These are phyloP conservation scores for Cytospora chrysosperma DNA, from an alignment of 2,329 filamentous ascomycete species.

Conservation along the genomic window DNA sequence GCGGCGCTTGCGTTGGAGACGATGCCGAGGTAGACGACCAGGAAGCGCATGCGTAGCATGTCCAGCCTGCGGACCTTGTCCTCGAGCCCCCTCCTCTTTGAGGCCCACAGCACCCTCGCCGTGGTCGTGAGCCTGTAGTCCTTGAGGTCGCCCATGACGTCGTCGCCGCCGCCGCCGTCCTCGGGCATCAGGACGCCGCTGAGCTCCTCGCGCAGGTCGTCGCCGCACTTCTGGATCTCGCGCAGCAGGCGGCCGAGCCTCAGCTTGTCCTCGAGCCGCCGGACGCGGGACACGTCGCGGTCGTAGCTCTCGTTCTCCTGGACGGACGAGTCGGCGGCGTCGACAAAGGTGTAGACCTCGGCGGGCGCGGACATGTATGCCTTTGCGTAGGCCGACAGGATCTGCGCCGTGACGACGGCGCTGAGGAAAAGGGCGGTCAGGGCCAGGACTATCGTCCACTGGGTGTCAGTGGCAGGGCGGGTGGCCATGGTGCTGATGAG, in stretches of 20 bases:
- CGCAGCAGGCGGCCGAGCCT: constrained; percentile 57
- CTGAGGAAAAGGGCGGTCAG: constrained; percentile 58
- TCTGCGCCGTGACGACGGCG: constrained; percentile 53
- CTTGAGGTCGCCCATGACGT: constrained; percentile 24
- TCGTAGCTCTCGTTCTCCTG: constrained; percentile 65
- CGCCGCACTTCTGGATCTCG: constrained; percentile 60
- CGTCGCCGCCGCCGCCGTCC: constrained; percentile 35
- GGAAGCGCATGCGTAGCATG: constrained; percentile 62
- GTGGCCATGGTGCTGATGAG: constrained; percentile 44
- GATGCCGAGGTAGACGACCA: constrained; percentile 64
- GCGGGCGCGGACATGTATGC: constrained; percentile 59
- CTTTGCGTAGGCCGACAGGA: constrained; percentile 49
- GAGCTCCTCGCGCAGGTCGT: constrained; percentile 61
- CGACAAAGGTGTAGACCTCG: constrained; percentile 58
- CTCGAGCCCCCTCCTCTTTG: constrained; percentile 52
- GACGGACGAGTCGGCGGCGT: constrained; percentile 61
- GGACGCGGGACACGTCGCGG: constrained; percentile 56
- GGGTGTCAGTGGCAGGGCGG: constrained; percentile 42
- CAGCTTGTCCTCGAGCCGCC: constrained; percentile 61
- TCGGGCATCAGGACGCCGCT: constrained; percentile 50
- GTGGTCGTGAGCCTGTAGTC: constrained; percentile 41
- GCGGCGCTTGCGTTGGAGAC: constrained; percentile 42
- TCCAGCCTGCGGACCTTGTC: constrained; percentile 59
- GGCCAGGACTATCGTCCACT: constrained; percentile 58
- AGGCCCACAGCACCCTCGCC: constrained; percentile 59